Conservation (phyloP, 2,329 filamentous ascomycete genomes). For the Exophiala viscosa region DNA sequence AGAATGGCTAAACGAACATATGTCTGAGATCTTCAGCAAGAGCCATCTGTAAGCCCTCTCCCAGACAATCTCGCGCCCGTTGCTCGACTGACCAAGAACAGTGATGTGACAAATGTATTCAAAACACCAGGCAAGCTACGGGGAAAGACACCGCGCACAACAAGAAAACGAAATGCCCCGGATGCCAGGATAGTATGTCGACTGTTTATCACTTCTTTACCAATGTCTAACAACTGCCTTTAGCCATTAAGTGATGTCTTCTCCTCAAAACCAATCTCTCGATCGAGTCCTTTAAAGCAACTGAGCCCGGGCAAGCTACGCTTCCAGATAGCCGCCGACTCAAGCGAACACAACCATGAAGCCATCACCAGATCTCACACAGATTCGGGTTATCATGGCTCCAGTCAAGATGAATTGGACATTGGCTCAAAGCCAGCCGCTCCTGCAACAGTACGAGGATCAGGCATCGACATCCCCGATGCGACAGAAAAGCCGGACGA, state of each 20-base stretch:
- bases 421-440: conserved; percentile 29
- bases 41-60: conserved; percentile 69
- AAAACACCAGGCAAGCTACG: conserved; percentile 58
- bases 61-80: conserved; percentile 21
- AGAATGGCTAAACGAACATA: conserved; percentile 98
- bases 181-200: conserved; percentile 44
- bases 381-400: conserved; percentile 48
- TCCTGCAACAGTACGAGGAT: conserved; percentile 9
- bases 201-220: not conserved
- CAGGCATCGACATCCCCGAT: not conserved
- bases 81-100: conserved; percentile 37
- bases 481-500: conserved; percentile 28
- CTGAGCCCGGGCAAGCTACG: conserved; percentile 36
- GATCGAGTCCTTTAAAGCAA: conserved; percentile 34
- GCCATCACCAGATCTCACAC: conserved; percentile 37
- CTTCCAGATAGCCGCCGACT: conserved; percentile 29
- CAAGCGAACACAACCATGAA: conserved; percentile 33
- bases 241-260: conserved; percentile 50
- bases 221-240: conserved; percentile 18
- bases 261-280: conserved; percentile 37
- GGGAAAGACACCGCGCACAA: conserved; percentile 47
- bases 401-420: conserved; percentile 41
- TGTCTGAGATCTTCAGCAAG: conserved; percentile 86
- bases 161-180: conserved; percentile 41
- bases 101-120: conserved; percentile 91